Evolutionary conservation across 805 yeast species (phyloP).

Genomic region (Candida berthetii): DNA sequence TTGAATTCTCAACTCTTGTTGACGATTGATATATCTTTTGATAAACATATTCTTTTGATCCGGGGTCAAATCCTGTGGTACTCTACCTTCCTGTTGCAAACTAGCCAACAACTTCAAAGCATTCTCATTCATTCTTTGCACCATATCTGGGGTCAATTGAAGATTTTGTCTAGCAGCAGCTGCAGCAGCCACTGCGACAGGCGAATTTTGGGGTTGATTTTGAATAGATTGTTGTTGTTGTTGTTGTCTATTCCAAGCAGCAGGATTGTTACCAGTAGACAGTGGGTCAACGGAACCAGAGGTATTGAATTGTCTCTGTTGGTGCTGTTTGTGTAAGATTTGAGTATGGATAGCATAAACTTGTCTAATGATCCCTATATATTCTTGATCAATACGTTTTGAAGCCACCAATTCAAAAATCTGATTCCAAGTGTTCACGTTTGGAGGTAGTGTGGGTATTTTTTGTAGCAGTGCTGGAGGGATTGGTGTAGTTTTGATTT

Average conservation of each 20-base stretch:
- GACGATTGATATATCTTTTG: slow-evolving; percentile 17
- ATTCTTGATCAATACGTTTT: slow-evolving; percentile 51
- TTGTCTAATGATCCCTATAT: slow-evolving; percentile 53
- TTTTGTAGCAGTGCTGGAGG: slow-evolving; percentile 60
- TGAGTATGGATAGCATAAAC: slow-evolving; percentile 65
- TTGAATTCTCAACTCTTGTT: slow-evolving; percentile 15
- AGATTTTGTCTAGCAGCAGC: slow-evolving; percentile 2
- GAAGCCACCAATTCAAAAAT: slow-evolving; percentile 58
- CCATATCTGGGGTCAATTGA: slow-evolving; percentile 10
- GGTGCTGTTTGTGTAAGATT: slow-evolving; percentile 39
- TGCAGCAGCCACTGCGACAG: too few relatives aligned
- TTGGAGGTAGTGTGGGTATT: slow-evolving; percentile 74
- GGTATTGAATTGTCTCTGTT: slow-evolving; percentile 22
- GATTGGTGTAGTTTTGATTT: slow-evolving; percentile 60
- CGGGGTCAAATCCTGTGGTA: slow-evolving; percentile 14
- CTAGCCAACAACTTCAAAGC: slow-evolving; percentile 16
- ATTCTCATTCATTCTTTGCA: slow-evolving; percentile 15
- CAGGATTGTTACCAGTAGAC: slow-evolving; percentile 5
- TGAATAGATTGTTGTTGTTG: slow-evolving; percentile 17
- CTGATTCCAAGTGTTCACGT: slow-evolving; percentile 76
- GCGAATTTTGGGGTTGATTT: slow-evolving; percentile 1
- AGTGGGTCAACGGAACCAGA: slow-evolving; percentile 20
- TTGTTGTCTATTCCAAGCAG: slow-evolving; percentile 19
- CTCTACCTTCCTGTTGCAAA: slow-evolving; percentile 17
- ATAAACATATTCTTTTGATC: slow-evolving; percentile 18